Evolutionary conservation across 176 grass and related monocot genomes (phyloP), one percentile per base, ranked within the genome.

Genomic region (Juncus inflexus): DNA sequence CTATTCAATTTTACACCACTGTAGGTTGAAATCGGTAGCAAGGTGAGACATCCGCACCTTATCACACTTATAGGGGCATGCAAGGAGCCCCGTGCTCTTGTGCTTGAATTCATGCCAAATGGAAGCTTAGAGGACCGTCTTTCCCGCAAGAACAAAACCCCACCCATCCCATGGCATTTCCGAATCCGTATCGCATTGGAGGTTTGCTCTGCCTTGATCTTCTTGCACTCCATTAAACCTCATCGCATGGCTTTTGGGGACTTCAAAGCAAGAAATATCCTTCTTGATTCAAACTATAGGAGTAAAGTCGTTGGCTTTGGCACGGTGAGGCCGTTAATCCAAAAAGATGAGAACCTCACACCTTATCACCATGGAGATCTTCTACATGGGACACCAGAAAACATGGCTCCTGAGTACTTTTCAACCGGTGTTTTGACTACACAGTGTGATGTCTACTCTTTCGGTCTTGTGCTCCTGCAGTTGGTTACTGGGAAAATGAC

Each of bases 291-390:
- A 9, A 76, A 79, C 75, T 79, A 76, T 50, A 35, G 67, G 10
- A 66, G 71, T 51, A 90, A 90, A 64, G 82, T 90, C n/a, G 78
- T 74, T 8, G 86, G 85, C 59, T 86, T 86, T 35, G 84, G 89
- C 35, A 87, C 81, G 19, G 81, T 73, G 12, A 80, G 84, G 38
- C 38, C 73, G 40, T 67, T 91, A 3, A 52, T 78, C 63, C 70
- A 86, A 52, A 28, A 47, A 47, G 43, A 47, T 9, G 9, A 9
- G 1, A 83, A 80, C 19, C 74, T 80, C 65, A 81, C 77, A 0
- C 83, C 84, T 14, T 87, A 75, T 56, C 80, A 84, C 68, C 70
- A 60, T 65, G 86, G 83, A 9, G 54, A 35, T 15, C 78, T 81
- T 39, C 65, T 77, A n/a, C 82, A 80, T 56, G 87, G 79, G 43